A percentile compares a stretch with the other conserved stretches of the same genome.
phyloP scores from a whole-genome alignment of 306 rosid genomes.

The Cercis canadensis region DNA sequence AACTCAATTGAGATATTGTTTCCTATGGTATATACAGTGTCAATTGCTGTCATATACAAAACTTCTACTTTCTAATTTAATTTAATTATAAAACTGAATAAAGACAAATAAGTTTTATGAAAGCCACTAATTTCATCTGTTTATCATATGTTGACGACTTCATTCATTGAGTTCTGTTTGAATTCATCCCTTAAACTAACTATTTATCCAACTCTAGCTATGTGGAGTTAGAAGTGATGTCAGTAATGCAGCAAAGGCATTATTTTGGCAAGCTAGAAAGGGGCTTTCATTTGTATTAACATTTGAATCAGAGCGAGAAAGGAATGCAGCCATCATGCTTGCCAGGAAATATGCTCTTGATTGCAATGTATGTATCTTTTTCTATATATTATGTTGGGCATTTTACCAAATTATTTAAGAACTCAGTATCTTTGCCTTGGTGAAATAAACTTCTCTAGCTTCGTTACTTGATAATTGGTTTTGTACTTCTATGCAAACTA shows the following conservation, averaged over 20 bases:
- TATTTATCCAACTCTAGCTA: slow-evolving; percentile 49
- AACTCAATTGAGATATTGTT: not conserved
- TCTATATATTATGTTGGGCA: too few relatives aligned
- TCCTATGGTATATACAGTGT: not conserved
- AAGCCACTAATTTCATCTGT: slow-evolving; percentile 8
- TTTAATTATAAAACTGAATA: slow-evolving; percentile 4
- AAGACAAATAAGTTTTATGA: slow-evolving; percentile 4
- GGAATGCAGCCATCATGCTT: slow-evolving; percentile 80
- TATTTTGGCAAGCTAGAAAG: slow-evolving; percentile 95
- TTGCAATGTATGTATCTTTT: slow-evolving; percentile 73
- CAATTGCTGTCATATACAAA: not conserved
- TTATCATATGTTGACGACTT: not conserved
- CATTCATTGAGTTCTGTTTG: slow-evolving; percentile 14
- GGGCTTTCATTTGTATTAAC: slow-evolving; percentile 80
- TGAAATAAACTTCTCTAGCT: not conserved
- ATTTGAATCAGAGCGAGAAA: slow-evolving; percentile 85
- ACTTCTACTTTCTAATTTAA: not conserved
- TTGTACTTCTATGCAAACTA: slow-evolving; percentile 24
- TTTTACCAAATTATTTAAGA: not conserved
- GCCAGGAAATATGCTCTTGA: slow-evolving; percentile 90
- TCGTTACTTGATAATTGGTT: slow-evolving; percentile 10
- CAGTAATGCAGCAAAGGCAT: slow-evolving; percentile 62
- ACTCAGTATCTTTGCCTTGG: not conserved
- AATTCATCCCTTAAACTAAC: slow-evolving; percentile 34
- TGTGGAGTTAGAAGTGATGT: slow-evolving; percentile 76